Conservation (phyloP, 805 yeast species). For the Kuraishia borneana region DNA sequence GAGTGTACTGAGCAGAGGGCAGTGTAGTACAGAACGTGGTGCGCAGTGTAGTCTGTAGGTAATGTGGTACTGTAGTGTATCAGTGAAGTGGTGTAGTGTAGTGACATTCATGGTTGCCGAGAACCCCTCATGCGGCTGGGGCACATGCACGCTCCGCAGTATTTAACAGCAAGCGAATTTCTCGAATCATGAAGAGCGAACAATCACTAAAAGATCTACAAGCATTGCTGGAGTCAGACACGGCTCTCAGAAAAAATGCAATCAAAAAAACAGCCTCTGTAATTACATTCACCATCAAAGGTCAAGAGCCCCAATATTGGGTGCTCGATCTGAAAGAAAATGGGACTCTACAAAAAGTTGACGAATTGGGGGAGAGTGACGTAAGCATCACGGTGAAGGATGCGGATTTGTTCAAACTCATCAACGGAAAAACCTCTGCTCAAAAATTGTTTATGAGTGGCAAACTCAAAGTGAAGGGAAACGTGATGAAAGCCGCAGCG, state of each 20-base stretch:
- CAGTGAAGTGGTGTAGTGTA: no score
- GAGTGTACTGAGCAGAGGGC: no score
- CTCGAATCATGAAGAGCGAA: no score
- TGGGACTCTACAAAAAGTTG: slow-evolving; percentile 29
- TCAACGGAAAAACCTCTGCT: slow-evolving; percentile 71
- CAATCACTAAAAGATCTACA: neutral
- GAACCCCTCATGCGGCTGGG: no score
- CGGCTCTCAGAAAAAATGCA: neutral
- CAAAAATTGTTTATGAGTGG: slow-evolving; percentile 80
- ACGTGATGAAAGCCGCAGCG: slow-evolving; percentile 81
- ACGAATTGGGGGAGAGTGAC: slow-evolving; percentile 41
- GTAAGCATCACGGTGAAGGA: slow-evolving; percentile 57
- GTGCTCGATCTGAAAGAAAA: slow-evolving; percentile 51
- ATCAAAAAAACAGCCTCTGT: slow-evolving; percentile 36
- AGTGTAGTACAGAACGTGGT: no score
- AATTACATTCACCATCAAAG: slow-evolving; percentile 57
- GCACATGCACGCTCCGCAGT: no score
- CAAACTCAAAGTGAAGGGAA: slow-evolving; percentile 77
- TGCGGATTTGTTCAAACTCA: slow-evolving; percentile 58
- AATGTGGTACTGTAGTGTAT: no score
- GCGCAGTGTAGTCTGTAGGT: no score
- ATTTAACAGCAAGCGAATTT: no score
- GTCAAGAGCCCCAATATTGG: slow-evolving; percentile 54
- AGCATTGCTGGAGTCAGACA: neutral
- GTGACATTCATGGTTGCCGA: no score